phyloP scores from a whole-genome alignment of 2,329 filamentous ascomycete species.

The Aspergillus niger region DNA sequence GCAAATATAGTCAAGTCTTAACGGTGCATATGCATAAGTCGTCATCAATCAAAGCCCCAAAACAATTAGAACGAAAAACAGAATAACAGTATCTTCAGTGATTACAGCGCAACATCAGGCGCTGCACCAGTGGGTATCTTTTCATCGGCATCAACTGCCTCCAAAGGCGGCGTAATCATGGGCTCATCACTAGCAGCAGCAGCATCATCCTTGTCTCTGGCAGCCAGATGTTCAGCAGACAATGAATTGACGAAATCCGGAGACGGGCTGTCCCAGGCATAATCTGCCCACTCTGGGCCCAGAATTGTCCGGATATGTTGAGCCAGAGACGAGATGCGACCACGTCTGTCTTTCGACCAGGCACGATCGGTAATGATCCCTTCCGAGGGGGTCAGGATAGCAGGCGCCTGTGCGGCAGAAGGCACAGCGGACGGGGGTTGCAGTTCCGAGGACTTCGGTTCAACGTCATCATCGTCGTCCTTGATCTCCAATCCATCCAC shows the following conservation, averaged over 20 bases:
- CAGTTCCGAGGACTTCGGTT: neutral
- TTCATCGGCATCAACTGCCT: constrained; percentile 29
- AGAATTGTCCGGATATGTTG: constrained; percentile 43
- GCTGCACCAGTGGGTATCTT: constrained; percentile 20
- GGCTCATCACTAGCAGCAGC: constrained; percentile 13
- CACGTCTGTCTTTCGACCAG: constrained; percentile 40
- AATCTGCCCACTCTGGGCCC: constrained; percentile 47
- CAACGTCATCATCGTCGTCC: constrained; percentile 10
- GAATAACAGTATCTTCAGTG: neutral
- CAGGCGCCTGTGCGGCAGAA: constrained; percentile 17
- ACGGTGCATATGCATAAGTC: neutral
- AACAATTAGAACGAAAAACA: neutral
- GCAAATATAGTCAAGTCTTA: neutral
- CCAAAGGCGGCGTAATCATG: constrained; percentile 36
- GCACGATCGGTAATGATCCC: constrained; percentile 41
- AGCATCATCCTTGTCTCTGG: constrained; percentile 10
- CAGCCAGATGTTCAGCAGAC: constrained; percentile 30
- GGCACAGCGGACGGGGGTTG: constrained; percentile 9
- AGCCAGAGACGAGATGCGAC: constrained; percentile 38
- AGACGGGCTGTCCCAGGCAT: constrained; percentile 47
- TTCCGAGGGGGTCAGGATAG: constrained; percentile 40
- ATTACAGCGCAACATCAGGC: constrained; percentile 13
- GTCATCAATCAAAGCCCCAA: neutral
- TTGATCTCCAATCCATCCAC: constrained; percentile 51
- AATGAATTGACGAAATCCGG: constrained; percentile 45